Evolutionary conservation across 345 rosid species (phyloP).

Genomic region (Salix exigua): DNA sequence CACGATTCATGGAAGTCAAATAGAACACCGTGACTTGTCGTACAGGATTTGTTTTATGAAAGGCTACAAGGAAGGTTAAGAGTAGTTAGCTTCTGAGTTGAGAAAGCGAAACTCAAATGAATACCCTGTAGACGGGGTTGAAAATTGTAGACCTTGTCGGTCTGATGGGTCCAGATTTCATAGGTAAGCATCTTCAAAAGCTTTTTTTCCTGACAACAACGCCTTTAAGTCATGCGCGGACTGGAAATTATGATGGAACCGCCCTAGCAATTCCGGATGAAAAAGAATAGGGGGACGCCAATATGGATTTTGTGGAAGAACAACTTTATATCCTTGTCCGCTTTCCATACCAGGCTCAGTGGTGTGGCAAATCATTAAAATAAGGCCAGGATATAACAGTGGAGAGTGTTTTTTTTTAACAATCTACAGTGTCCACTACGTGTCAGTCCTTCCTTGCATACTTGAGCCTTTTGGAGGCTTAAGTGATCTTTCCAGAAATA

Average conservation of each 20-base stretch:
- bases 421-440: background rate
- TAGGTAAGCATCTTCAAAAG: background rate
- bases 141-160: background rate
- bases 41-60: background rate
- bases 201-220: background rate
- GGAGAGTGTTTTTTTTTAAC: background rate
- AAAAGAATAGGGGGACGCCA: background rate
- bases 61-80: background rate
- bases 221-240: conserved; percentile 1
- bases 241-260: conserved; percentile 4
- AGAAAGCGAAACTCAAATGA: background rate
- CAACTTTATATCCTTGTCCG: background rate
- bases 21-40: background rate
- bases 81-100: background rate
- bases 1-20: background rate
- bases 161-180: background rate
- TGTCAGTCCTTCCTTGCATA: background rate
- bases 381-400: too few relatives aligned
- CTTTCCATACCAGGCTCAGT: too few relatives aligned
- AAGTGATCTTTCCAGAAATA: background rate
- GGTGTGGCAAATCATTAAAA: background rate
- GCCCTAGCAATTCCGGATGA: background rate
- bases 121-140: background rate
- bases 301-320: background rate
- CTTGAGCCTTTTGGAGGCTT: background rate